Base-by-base conservation (phyloP, 2,329 filamentous ascomycete genomes). In the Colletotrichum karsti region DNA sequence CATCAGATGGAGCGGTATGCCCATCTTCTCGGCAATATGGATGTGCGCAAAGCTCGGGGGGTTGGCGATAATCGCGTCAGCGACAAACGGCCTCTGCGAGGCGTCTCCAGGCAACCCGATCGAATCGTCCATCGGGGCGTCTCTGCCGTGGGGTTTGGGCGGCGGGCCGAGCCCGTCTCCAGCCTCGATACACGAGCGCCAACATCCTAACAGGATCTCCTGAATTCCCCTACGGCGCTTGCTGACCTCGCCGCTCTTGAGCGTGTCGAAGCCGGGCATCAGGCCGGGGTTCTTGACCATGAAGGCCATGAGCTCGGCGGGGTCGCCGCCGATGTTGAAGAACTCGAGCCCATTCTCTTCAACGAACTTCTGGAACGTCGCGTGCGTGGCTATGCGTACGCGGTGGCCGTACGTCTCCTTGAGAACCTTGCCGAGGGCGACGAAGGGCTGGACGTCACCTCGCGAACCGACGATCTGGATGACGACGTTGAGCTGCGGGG, bases 231-330 rank as follows among this genome's bases (percentile, higher is more conserved):
- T 90, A 30, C 93, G 87, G 30, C 93, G 85, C 77, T 91, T 92
- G 44, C 88, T 90, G 55, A 97, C 88, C 75, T 96, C 93, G 7
- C 93, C 93, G 70, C 87, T 92, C 67, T 90, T 90, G 54, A 97
- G 79, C 1, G 92, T 90, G 54, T 95, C 91, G 66, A 95, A 88
- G 1, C 92, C 92, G 2, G 94, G 94, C 91, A 97, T 93, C 33
- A 97, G 82, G 0, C 93, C 93, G 0, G 94, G 93, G 72, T 96
- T 92, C 78, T 95, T 95, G 50, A 96, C 93, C 93, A 97, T 97
- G 74, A 95, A 97, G 3, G 93, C 93, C 92, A 94, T 94, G 46
- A 94, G 82, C 73, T 92, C 88, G 1, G 90, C 87, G 1, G 92
- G 92, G 75, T 94, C 91, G 3, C 92, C 92, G n/a, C 92, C 91